Base-by-base conservation (phyloP, 2,329 filamentous ascomycete genomes). In the Penicillium griseofulvum region DNA sequence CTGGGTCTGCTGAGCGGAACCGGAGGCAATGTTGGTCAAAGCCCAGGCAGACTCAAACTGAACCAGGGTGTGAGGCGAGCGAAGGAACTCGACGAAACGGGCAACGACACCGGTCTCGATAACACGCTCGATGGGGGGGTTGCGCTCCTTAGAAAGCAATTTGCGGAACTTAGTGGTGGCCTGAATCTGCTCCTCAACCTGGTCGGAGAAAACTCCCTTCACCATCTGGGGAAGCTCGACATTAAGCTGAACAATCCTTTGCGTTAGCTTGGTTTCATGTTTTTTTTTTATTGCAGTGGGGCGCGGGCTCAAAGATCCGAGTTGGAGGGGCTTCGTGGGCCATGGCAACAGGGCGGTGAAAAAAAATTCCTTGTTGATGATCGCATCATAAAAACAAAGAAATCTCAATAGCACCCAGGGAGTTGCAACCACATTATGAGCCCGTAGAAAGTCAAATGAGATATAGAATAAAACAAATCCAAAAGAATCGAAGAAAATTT, bases 11-110 rank as follows among this genome's bases (percentile, higher is more conserved):
- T 91, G 89, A 57, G 94, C 94, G 56, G 93, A 97, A 60, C 94
- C 94, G 47, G 93, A 97, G 59, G 94, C 94, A 76, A 99, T 99
- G 82, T 99, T 99, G 81, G 94, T 99, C 72, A 99, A 81, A 61
- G 94, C 94, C 94, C 94, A 99, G 41, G 94, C 94, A 69, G 94
- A 94, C 82, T 99, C 94, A 73, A 99, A 99, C 78, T 99, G 94
- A 54, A 99, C 94, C 46, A 99, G 85, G 33, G 94, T 97, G 78
- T 99, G 94, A 62, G 94, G 94, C 53, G 94, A 99, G 73, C 91
- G 90, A 58, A 99, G 87, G 78, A 99, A 99, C 77, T 97, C 91
- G 77, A 99, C 94, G 71, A 99, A 99, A 72, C 94, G 89, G 81
- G 87, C 88, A 65, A 99, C 94, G 62, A 99, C 94, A 71, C 94